Conservation (phyloP, 352 stramenopile genomes). For the Thraustochytrium sp. region DNA sequence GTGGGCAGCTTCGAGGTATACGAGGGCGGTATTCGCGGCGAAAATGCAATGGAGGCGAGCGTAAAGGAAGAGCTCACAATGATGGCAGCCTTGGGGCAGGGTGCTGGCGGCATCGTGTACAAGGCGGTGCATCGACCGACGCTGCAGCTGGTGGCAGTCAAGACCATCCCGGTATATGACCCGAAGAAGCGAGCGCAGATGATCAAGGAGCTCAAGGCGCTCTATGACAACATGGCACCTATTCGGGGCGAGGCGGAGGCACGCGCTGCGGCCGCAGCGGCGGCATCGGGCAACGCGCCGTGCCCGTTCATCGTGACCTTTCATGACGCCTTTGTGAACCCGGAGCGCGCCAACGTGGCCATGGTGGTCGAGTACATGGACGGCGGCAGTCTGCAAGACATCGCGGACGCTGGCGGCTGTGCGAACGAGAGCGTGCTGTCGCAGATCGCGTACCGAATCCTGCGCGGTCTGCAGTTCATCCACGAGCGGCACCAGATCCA, state of each 20-base stretch:
- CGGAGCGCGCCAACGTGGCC: slow-evolving; percentile 76
- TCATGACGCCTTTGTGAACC: slow-evolving; percentile 52
- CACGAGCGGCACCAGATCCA: slow-evolving; percentile 82
- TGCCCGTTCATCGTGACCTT: slow-evolving; percentile 40
- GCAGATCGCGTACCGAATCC: slow-evolving; percentile 76
- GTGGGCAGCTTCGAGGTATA: background rate
- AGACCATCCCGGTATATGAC: slow-evolving; percentile 51
- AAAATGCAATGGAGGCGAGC: background rate
- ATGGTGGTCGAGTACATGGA: slow-evolving; percentile 94
- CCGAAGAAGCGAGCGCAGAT: slow-evolving; percentile 13
- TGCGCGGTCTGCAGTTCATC: slow-evolving; percentile 76
- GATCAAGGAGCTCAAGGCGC: slow-evolving; percentile 24
- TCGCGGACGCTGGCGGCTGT: slow-evolving; percentile 69
- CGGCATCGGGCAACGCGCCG: background rate
- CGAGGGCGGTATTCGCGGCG: background rate
- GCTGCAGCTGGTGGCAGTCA: slow-evolving; percentile 53
- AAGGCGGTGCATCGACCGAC: slow-evolving; percentile 53
- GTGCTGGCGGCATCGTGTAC: slow-evolving; percentile 51
- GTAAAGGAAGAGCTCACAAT: slow-evolving; percentile 42
- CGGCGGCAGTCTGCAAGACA: slow-evolving; percentile 82
- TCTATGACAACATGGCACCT: slow-evolving; percentile 35
- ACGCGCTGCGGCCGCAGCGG: background rate
- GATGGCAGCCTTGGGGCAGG: slow-evolving; percentile 50
- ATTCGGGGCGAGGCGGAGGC: background rate
- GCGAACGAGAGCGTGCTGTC: slow-evolving; percentile 71